These are phyloP conservation scores for Colletotrichum spinosum DNA, from an alignment of 2,329 filamentous ascomycete genomes.

Conservation along the genomic window DNA sequence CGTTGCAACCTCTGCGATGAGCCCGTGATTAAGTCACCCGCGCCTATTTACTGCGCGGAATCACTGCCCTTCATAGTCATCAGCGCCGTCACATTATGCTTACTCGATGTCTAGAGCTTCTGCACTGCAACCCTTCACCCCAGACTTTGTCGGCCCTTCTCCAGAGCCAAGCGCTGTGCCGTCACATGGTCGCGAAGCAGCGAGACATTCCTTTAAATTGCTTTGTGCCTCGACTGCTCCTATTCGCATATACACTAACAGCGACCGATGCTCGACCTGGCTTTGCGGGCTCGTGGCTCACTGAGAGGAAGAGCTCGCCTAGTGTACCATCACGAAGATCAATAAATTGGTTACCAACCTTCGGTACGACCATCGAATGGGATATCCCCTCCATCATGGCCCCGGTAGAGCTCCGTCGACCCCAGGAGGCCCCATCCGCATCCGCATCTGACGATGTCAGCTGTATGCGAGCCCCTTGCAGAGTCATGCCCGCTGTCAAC, in stretches of 20 bases:
- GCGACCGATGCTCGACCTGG: background rate
- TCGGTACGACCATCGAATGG: conserved; percentile 2
- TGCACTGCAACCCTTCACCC: conserved; percentile 31
- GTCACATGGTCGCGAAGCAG: conserved; percentile 21
- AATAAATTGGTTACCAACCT: conserved; percentile 3
- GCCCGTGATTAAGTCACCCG: conserved; percentile 17
- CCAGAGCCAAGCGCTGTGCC: conserved; percentile 26
- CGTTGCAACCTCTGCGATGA: conserved; percentile 18
- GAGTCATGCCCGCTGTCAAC: conserved; percentile 31
- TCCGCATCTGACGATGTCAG: conserved; percentile 9
- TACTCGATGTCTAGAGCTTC: conserved; percentile 2
- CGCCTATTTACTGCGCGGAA: background rate
- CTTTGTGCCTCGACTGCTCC: no score
- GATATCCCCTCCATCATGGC: conserved; percentile 11
- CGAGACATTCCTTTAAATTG: background rate
- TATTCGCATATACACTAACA: no score
- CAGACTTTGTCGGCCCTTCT: conserved; percentile 28
- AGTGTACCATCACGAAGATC: background rate
- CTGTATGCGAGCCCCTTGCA: conserved; percentile 15
- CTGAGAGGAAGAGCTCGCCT: no score
- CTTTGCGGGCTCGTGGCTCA: background rate
- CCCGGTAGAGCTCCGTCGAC: no score
- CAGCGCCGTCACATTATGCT: background rate
- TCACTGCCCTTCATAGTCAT: background rate
- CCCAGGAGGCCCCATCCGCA: background rate